Conservation (phyloP, 1,284 basidiomycete species). For the Trichosporon faecale region DNA sequence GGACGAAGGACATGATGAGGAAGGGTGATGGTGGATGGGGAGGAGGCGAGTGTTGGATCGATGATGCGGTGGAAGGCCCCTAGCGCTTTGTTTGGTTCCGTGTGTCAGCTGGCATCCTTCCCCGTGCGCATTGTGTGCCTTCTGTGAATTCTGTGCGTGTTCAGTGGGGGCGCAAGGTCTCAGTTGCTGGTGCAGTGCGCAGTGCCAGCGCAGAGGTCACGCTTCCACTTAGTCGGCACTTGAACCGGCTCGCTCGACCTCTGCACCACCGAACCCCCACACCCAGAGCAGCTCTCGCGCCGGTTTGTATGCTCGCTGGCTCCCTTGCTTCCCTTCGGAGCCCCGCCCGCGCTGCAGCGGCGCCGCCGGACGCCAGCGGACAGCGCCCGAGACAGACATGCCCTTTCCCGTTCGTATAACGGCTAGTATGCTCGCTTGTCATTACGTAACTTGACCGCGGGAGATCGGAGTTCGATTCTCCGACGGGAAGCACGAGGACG, state of each 20-base stretch:
- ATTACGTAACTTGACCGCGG: constrained; percentile 5
- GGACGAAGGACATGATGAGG: too few relatives aligned
- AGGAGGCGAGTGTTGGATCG: too few relatives aligned
- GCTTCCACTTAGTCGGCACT: too few relatives aligned
- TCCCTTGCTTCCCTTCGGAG: background rate
- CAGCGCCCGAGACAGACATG: background rate
- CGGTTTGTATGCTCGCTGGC: too few relatives aligned
- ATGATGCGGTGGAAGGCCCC: background rate
- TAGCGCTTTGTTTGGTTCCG: background rate
- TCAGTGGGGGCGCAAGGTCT: too few relatives aligned
- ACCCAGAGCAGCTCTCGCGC: too few relatives aligned
- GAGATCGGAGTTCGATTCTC: background rate
- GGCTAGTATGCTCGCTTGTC: constrained; percentile 5
- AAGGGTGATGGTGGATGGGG: too few relatives aligned
- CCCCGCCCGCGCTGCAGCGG: background rate
- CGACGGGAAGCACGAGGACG: background rate
- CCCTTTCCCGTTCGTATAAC: background rate
- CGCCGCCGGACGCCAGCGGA: background rate
- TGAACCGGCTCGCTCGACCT: too few relatives aligned
- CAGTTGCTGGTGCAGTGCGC: too few relatives aligned
- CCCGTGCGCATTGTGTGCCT: background rate
- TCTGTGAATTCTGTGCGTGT: too few relatives aligned
- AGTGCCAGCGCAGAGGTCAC: too few relatives aligned
- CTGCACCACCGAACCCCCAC: too few relatives aligned
- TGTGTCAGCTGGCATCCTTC: background rate